Base-by-base conservation (phyloP, 768 basidiomycete genomes). In the Macrocybe gigantea region DNA sequence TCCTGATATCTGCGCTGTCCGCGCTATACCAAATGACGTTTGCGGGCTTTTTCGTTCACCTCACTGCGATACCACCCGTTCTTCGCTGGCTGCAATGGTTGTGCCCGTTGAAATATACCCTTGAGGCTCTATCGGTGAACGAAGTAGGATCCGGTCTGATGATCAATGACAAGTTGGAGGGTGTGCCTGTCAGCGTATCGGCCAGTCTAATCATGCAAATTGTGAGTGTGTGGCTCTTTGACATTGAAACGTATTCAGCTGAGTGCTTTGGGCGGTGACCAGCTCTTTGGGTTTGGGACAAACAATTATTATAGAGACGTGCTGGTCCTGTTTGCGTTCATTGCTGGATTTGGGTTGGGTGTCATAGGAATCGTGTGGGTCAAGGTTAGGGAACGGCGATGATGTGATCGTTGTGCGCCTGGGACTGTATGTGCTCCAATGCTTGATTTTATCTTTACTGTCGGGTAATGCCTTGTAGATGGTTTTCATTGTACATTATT, bases 31-130 rank as follows among this genome's bases (percentile, higher is more conserved):
- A 90, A 60, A 88, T 89, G 87, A 91, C 88, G 0, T 91, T 76
- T 54, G 90, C 91, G 1, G 91, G 91, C 10, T 97, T 95, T 73
- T 96, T 96, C 62, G 90, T 95, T 45, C 89, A 95, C 61, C 74
- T 95, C 48, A 65, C 69, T 51, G 72, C 77, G 50, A 95, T 98
- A 49, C 93, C 94, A 3, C 88, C 89, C 2, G 91, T 94, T 1
- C 75, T 98, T 1, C 78, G 94, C 11, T 98, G 94, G 94, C 71
- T 97, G 45, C 86, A 94, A 59, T 97, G 91, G 85, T 56, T 94
- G 49, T 87, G 86, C 46, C 88, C 89, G 35, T 74, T 93, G 41
- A 92, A 92, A 64, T 91, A 82, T 61, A 72, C 75, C 22, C 71
- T 90, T n/a, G 89, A 92, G 60, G 94, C 94, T 5, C 71, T 96